A percentile compares a stretch with the other conserved stretches of the same genome.
phyloP scores from a whole-genome alignment of 2,329 filamentous ascomycete genomes.

The Helotiales sp. region DNA sequence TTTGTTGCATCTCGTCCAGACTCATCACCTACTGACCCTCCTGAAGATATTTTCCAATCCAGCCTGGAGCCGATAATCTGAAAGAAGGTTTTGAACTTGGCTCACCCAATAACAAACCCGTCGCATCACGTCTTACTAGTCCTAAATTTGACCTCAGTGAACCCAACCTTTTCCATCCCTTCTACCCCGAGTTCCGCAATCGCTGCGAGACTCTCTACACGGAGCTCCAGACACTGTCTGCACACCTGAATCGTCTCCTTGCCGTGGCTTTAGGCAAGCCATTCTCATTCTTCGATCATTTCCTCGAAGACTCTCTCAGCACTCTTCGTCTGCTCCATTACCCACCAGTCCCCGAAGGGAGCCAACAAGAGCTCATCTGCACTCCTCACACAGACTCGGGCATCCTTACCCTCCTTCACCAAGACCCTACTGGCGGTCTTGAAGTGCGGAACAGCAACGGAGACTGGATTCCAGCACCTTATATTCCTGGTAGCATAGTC shows the following conservation, averaged over 20 bases:
- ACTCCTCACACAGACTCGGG: constrained; percentile 45
- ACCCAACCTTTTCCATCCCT: constrained; percentile 42
- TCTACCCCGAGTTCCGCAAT: constrained; percentile 22
- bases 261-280: constrained; percentile 41
- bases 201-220: constrained; percentile 39
- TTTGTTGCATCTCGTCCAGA: constrained; percentile 14
- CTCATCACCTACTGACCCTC: neutral
- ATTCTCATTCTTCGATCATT: constrained; percentile 40
- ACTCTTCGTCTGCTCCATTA: constrained; percentile 47
- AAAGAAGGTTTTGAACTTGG: constrained; percentile 50
- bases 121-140: constrained; percentile 21
- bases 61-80: constrained; percentile 41
- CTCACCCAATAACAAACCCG: constrained; percentile 22
- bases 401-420: constrained; percentile 48
- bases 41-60: constrained; percentile 44
- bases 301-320: constrained; percentile 42
- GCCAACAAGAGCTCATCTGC: constrained; percentile 35
- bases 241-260: constrained; percentile 40
- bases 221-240: constrained; percentile 41
- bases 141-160: constrained; percentile 40
- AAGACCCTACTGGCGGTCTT: constrained; percentile 46
- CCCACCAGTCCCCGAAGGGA: constrained; percentile 33
- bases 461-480: constrained; percentile 48
- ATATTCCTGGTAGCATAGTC: constrained; percentile 47
- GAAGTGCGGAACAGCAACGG: constrained; percentile 48